A percentile compares a stretch with the other conserved stretches of the same genome.
These are phyloP conservation scores for Fonsecaea multimorphosa DNA, from an alignment of 2,329 filamentous ascomycete genomes.

Conservation along the genomic window DNA sequence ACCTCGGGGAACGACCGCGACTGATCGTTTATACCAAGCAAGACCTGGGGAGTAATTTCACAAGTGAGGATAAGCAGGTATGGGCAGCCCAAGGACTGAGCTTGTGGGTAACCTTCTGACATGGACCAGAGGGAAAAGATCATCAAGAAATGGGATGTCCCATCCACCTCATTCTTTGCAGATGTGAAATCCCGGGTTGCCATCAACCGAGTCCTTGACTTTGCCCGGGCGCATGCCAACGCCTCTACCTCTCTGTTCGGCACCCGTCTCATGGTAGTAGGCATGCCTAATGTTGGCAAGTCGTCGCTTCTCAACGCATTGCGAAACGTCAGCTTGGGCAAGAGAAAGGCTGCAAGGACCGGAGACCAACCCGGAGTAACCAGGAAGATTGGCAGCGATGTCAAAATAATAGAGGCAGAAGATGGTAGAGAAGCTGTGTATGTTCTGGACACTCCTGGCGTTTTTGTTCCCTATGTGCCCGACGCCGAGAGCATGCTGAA, in stretches of 20 bases:
- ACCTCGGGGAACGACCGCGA: slow-evolving; percentile 73
- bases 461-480: slow-evolving; percentile 90
- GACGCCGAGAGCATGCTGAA: slow-evolving; percentile 91
- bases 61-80: slow-evolving; percentile 44
- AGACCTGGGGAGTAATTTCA: slow-evolving; percentile 68
- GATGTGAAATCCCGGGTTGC: slow-evolving; percentile 56
- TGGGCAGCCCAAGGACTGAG: not conserved
- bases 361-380: slow-evolving; percentile 90
- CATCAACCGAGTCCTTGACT: slow-evolving; percentile 55
- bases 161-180: slow-evolving; percentile 61
- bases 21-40: slow-evolving; percentile 90
- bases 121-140: slow-evolving; percentile 55
- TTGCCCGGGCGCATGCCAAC: slow-evolving; percentile 59
- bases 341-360: slow-evolving; percentile 75
- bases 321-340: slow-evolving; percentile 69
- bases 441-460: slow-evolving; percentile 88
- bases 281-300: slow-evolving; percentile 98
- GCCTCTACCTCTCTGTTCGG: slow-evolving; percentile 69
- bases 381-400: slow-evolving; percentile 78
- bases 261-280: slow-evolving; percentile 84
- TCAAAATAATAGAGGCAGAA: slow-evolving; percentile 75
- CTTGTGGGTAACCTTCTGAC: slow-evolving; percentile 8
- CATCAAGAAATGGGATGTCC: slow-evolving; percentile 61
- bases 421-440: slow-evolving; percentile 70
- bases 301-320: slow-evolving; percentile 91